A percentile compares a stretch with the other conserved stretches of the same genome.
Conservation (phyloP, 2,329 filamentous ascomycete species). For the Cladosporium sp. region DNA sequence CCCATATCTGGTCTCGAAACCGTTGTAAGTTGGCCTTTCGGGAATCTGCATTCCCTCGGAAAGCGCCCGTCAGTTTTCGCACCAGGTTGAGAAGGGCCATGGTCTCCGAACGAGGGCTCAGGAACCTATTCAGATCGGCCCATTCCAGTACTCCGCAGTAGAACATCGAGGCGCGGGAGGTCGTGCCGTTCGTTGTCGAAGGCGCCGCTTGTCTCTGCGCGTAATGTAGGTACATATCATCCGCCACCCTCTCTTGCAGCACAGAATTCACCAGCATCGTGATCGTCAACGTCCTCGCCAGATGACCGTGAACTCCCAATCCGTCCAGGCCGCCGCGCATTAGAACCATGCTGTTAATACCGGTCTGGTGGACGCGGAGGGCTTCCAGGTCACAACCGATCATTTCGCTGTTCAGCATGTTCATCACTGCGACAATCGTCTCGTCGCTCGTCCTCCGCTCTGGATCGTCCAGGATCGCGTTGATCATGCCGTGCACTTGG, state of each 20-base stretch:
- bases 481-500: constrained; percentile 25
- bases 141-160: not conserved
- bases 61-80: not conserved
- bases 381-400: constrained; percentile 24
- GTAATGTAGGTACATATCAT: constrained; percentile 10
- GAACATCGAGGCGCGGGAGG: constrained; percentile 1
- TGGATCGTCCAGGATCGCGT: constrained; percentile 24
- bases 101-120: not conserved
- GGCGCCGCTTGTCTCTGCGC: not conserved
- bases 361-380: constrained; percentile 25
- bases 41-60: not conserved
- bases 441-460: constrained; percentile 23
- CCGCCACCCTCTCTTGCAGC: constrained; percentile 6
- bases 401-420: constrained; percentile 29
- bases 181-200: not conserved
- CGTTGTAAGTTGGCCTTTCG: not conserved
- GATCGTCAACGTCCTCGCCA: constrained; percentile 22
- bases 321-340: constrained; percentile 27
- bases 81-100: not conserved
- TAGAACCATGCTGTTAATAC: constrained; percentile 27
- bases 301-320: constrained; percentile 24
- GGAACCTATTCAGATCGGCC: not conserved
- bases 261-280: constrained; percentile 10
- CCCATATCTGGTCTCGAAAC: not conserved
- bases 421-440: constrained; percentile 30